Percentiles rank a stretch among this genome's conserved stretches.
These are phyloP conservation scores for Plasmodium falciparum DNA, from an alignment of 169 alveolate genomes.

Conservation along the genomic window DNA sequence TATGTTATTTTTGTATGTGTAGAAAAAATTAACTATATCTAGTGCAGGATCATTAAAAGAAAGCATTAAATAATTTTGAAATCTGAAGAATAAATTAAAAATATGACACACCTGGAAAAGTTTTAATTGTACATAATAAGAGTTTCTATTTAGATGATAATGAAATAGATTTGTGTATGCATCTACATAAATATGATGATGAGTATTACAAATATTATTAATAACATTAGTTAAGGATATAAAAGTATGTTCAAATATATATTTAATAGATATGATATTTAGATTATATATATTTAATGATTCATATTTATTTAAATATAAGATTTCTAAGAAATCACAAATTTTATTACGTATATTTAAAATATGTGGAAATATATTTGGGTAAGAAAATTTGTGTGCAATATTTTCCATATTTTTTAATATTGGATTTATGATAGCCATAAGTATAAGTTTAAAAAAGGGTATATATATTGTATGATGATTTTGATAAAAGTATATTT, in stretches of 20 bases:
- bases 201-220: conserved; percentile 6
- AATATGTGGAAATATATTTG: conserved; percentile 18
- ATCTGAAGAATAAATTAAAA: conserved; percentile 49
- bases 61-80: conserved; percentile 40
- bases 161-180: conserved; percentile 16
- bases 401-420: conserved; percentile 18
- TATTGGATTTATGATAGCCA: conserved; percentile 50
- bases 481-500: conserved; percentile 19
- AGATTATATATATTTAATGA: conserved; percentile 15
- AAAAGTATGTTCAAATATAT: conserved; percentile 45
- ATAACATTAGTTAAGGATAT: conserved; percentile 9
- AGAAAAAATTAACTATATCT: conserved; percentile 37
- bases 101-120: conserved; percentile 66
- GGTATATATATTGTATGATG: conserved; percentile 41
- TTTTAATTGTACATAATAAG: conserved; percentile 38
- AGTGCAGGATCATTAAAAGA: conserved; percentile 60
- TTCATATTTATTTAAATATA: conserved; percentile 49
- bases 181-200: conserved; percentile 40
- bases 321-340: conserved; percentile 23
- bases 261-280: conserved; percentile 36
- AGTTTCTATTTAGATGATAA: conserved; percentile 13
- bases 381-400: conserved; percentile 20
- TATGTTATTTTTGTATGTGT: background rate
- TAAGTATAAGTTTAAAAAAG: conserved; percentile 39
- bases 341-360: conserved; percentile 21